A percentile compares a stretch with the other conserved stretches of the same genome.
Evolutionary conservation across 345 rosid species (phyloP).

Genomic region (Hibiscus mutabilis): DNA sequence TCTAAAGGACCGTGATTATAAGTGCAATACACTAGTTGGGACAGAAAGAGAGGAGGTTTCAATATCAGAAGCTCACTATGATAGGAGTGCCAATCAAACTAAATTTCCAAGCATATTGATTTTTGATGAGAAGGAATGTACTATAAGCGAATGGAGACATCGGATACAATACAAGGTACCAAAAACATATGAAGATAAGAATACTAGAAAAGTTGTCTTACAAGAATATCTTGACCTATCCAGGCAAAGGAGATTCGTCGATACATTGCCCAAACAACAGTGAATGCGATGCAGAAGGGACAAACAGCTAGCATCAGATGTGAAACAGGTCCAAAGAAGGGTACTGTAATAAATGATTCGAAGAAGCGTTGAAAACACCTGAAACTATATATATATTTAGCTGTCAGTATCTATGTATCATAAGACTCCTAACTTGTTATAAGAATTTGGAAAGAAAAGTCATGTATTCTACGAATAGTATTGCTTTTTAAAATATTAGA

Average conservation of each 20-base stretch:
- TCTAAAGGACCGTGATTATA: conserved; percentile 93
- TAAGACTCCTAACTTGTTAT: not conserved
- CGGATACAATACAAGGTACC: not conserved
- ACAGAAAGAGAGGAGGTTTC: no score
- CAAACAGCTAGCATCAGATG: conserved; percentile 76
- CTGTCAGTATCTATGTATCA: conserved; percentile 13
- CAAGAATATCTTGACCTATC: conserved; percentile 99
- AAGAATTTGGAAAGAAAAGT: not conserved
- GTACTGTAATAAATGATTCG: conserved; percentile 70
- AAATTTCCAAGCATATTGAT: not conserved
- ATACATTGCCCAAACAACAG: conserved; percentile 79
- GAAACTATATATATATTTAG: conserved; percentile 42
- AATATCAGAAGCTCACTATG: no score
- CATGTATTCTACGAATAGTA: not conserved
- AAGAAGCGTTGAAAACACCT: conserved; percentile 78
- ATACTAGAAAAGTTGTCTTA: conserved; percentile 31
- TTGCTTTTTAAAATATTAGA: not conserved
- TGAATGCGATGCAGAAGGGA: conserved; percentile 89
- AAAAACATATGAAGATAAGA: not conserved
- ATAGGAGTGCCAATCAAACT: no score
- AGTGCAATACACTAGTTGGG: conserved; percentile 75
- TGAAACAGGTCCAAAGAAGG: conserved; percentile 80
- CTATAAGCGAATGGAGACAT: not conserved
- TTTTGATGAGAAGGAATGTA: not conserved
- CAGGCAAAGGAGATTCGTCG: conserved; percentile 70